phyloP scores from a whole-genome alignment of 2,329 filamentous ascomycete species.

The Ophiosphaerella herpotricha region DNA sequence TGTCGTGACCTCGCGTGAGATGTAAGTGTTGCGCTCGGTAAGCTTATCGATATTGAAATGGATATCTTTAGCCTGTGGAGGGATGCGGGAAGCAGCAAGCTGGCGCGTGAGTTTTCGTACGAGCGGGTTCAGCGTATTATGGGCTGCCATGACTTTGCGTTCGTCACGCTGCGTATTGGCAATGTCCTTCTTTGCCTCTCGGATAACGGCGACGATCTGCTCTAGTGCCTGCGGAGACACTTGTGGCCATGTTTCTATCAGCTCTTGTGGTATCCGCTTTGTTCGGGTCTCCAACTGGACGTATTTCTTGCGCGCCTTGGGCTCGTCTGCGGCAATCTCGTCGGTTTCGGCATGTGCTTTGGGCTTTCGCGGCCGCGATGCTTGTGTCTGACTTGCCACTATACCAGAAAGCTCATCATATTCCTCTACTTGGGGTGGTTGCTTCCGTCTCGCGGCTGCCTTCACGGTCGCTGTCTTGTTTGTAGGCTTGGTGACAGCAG shows the following conservation, averaged over 20 bases:
- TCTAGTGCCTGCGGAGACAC: constrained; percentile 61
- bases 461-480: constrained; percentile 17
- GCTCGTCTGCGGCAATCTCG: constrained; percentile 22
- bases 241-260: constrained; percentile 56
- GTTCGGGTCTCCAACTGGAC: constrained; percentile 41
- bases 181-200: constrained; percentile 65
- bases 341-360: constrained; percentile 22
- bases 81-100: constrained; percentile 67
- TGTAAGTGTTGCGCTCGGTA: constrained; percentile 58
- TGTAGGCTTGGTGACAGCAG: constrained; percentile 13
- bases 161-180: constrained; percentile 59
- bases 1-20: constrained; percentile 61
- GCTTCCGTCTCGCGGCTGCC: constrained; percentile 14
- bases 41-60: constrained; percentile 69
- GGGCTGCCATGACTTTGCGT: constrained; percentile 56
- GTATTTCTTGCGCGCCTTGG: constrained; percentile 28
- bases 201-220: constrained; percentile 61
- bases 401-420: constrained; percentile 16
- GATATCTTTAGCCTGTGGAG: constrained; percentile 57
- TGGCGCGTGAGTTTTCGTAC: constrained; percentile 62
- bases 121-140: constrained; percentile 61
- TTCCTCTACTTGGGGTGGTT: constrained; percentile 11
- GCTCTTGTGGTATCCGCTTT: constrained; percentile 42
- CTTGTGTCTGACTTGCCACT: constrained; percentile 1
- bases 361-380: constrained; percentile 22